phyloP scores from a whole-genome alignment of 768 basidiomycete species.

The Xerocomellus amylosporus region DNA sequence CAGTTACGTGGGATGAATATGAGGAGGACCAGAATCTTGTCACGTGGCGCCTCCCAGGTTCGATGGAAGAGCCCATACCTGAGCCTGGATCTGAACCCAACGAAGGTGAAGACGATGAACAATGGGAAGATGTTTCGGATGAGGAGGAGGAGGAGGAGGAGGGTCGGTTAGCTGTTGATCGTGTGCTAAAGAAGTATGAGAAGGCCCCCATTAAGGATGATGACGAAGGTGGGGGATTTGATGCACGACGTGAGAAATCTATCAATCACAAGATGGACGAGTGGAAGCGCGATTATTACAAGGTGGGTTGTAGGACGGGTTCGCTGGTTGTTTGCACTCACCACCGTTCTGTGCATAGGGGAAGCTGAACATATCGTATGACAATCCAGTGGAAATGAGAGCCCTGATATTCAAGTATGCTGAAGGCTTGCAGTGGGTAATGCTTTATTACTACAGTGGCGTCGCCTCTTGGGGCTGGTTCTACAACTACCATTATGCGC shows the following conservation, averaged over 20 bases:
- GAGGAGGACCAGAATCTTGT: slow-evolving; percentile 77
- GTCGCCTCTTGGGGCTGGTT: slow-evolving; percentile 99
- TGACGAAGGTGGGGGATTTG: slow-evolving; percentile 71
- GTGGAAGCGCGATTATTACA: slow-evolving; percentile 91
- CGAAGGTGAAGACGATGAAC: slow-evolving; percentile 50
- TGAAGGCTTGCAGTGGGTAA: slow-evolving; percentile 97
- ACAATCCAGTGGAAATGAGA: slow-evolving; percentile 64
- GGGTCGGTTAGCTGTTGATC: slow-evolving; percentile 65
- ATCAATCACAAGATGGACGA: slow-evolving; percentile 83
- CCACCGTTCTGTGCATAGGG: slow-evolving; percentile 45
- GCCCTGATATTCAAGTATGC: slow-evolving; percentile 78
- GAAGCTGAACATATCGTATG: slow-evolving; percentile 81
- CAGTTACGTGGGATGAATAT: slow-evolving; percentile 89
- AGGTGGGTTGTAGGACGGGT: slow-evolving; percentile 56
- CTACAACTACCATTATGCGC: slow-evolving; percentile 97
- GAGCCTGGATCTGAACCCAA: slow-evolving; percentile 35
- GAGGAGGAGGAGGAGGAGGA: slow-evolving; percentile 73
- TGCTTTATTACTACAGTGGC: slow-evolving; percentile 98
- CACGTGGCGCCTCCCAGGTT: slow-evolving; percentile 60
- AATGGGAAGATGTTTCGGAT: slow-evolving; percentile 48
- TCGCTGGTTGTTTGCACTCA: slow-evolving; percentile 12
- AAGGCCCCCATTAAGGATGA: slow-evolving; percentile 76
- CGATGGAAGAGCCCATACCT: slow-evolving; percentile 34
- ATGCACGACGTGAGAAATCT: slow-evolving; percentile 70
- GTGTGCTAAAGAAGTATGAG: slow-evolving; percentile 85